phyloP scores from a whole-genome alignment of 352 stramenopile species.

The Blastocystis sp. region DNA sequence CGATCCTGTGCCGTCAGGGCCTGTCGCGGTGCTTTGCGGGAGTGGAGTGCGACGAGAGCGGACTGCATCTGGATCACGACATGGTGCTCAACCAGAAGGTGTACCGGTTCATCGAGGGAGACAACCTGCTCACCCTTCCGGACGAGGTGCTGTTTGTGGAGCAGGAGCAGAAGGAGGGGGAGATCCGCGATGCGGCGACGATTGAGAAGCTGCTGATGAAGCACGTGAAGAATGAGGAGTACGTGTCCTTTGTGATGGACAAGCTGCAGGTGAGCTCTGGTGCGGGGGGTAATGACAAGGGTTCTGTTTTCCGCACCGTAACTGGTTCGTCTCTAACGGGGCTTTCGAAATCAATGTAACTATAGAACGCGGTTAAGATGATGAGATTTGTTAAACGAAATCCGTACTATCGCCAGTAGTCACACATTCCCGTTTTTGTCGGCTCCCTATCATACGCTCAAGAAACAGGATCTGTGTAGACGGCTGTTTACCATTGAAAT shows the following conservation, averaged over 20 bases:
- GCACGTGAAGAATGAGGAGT: slow-evolving; percentile 48
- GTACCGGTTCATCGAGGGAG: slow-evolving; percentile 5
- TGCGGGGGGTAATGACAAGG: not conserved
- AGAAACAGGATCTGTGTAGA: too few species aligned
- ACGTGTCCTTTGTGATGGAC: slow-evolving; percentile 39
- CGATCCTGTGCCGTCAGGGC: slow-evolving; percentile 32
- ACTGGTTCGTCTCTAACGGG: slow-evolving; percentile 1
- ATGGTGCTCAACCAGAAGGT: slow-evolving; percentile 68
- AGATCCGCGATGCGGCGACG: not conserved
- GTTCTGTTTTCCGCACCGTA: slow-evolving; percentile 55
- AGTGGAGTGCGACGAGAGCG: not conserved
- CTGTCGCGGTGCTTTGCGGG: slow-evolving; percentile 52
- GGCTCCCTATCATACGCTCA: too few species aligned
- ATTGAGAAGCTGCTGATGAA: slow-evolving; percentile 15
- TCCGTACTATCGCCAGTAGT: not conserved
- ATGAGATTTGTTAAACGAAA: not conserved
- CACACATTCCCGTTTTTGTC: not conserved
- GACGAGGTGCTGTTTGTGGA: slow-evolving; percentile 52
- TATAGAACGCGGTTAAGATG: not conserved
- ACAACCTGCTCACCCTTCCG: slow-evolving; percentile 42
- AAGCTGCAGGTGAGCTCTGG: not conserved
- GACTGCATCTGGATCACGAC: slow-evolving; percentile 8
- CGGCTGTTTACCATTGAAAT: too few species aligned
- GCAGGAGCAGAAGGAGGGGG: slow-evolving; percentile 12
- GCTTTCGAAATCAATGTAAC: slow-evolving; percentile 11